Evolutionary conservation across 1,139 yeast species (phyloP).

Genomic region (Taphrina communis): DNA sequence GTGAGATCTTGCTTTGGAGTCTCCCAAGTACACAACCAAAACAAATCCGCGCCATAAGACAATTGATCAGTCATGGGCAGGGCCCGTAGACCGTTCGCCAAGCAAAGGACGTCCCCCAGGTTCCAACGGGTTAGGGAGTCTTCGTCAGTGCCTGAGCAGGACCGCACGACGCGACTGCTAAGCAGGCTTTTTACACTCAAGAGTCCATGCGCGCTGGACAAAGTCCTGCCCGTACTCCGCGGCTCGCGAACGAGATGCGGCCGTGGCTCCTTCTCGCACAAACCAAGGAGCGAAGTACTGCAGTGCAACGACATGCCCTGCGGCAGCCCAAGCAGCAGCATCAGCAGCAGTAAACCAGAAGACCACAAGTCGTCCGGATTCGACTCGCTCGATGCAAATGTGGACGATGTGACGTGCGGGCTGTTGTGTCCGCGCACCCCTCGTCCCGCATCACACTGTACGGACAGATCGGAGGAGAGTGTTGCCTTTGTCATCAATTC

Average conservation of each 20-base stretch:
- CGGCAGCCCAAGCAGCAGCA: neutral
- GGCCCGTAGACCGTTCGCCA: neutral
- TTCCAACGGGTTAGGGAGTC: neutral
- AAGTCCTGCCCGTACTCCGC: neutral
- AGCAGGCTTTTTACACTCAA: neutral
- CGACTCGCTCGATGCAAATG: neutral
- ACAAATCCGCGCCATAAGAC: too few species aligned
- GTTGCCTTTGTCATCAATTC: slow-evolving; percentile 15
- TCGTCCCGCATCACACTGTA: slow-evolving; percentile 3
- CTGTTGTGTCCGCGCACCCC: neutral
- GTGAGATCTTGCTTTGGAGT: too few species aligned
- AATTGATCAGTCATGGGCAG: neutral
- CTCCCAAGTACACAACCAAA: too few species aligned
- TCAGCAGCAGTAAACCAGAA: too few species aligned
- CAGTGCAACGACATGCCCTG: neutral
- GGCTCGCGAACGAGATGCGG: neutral
- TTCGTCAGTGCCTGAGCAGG: neutral
- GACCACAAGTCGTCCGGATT: too few species aligned
- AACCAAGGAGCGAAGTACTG: neutral
- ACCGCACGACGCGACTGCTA: neutral
- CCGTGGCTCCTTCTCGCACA: neutral
- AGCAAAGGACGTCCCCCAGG: neutral
- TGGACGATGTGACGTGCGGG: neutral
- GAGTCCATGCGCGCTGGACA: neutral
- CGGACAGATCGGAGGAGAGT: slow-evolving; percentile 3